Evolutionary conservation across 768 basidiomycete genomes (phyloP), one percentile per base, ranked within the genome.

Genomic region (Dendrothele bispora): DNA sequence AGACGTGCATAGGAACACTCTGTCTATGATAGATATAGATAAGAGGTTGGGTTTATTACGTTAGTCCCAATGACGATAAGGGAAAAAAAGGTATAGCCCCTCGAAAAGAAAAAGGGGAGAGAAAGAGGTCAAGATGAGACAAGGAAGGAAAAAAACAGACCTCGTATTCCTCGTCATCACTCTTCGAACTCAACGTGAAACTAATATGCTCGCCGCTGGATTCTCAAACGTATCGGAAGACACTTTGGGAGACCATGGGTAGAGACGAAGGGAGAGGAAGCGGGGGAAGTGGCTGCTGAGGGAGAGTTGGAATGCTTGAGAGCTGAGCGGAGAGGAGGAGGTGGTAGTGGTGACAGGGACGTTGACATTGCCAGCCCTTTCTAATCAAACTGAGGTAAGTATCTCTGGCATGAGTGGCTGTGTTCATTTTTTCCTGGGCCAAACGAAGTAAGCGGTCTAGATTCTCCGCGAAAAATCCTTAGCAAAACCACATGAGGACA

Each of bases 141-240:
- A n/a, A 14, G 27, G 22, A 14, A 34, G 18, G 8, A 3, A 24
- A 22, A 18, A 1, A 21, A 10, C 28, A 25, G 15, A 46, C 50
- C 50, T 78, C 1, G 93, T 95, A 43, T 82, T 80, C 24, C 86
- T 75, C 3, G 75, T 84, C 25, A 2, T 86, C 89, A 7, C 82
- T 84, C 65, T 95, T 91, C 17, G 89, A 91, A 59, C 80, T 83
- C 12, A 93, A 78, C 0, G 91, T 91, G 59, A 83, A 91, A n/a
- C 82, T 86, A 68, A 92, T 86, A 93, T 89, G 61, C 79, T 78
- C 6, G 86, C 86, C 21, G 74, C 80, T 10, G 84, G 76, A 62
- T 91, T 89, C 69, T 91, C 88, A 47, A 93, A 90, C 0, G 90
- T 92, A 62, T 92, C 91, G 61, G 91, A 91, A 2, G 88, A 88